A percentile compares a stretch with the other conserved stretches of the same genome.
These are phyloP conservation scores for Ascochyta fabae DNA, from an alignment of 2,329 filamentous ascomycete genomes.

Conservation along the genomic window DNA sequence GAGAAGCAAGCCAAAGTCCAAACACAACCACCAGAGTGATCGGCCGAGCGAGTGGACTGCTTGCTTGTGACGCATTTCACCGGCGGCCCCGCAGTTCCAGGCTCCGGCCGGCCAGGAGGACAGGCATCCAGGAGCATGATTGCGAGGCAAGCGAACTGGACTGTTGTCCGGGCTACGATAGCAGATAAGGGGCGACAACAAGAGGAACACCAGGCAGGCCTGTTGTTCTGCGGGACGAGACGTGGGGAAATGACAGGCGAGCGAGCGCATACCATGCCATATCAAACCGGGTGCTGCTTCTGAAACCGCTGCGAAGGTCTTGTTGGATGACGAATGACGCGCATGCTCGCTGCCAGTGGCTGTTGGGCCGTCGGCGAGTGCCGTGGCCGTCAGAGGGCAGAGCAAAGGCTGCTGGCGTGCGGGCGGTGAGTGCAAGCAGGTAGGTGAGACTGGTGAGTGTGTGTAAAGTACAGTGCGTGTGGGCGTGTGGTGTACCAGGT, in stretches of 20 bases:
- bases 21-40: constrained; percentile 1
- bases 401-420: neutral
- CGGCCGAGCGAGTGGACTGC: constrained; percentile 11
- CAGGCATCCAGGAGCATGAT: neutral
- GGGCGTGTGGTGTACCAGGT: neutral
- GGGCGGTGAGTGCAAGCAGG: neutral
- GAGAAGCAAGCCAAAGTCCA: constrained; percentile 8
- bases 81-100: constrained; percentile 19
- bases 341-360: neutral
- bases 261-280: constrained; percentile 3
- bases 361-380: constrained; percentile 10
- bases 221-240: constrained; percentile 9
- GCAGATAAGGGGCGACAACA: constrained; percentile 9
- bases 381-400: constrained; percentile 1
- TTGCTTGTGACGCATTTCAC: constrained; percentile 15
- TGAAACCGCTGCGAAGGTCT: constrained; percentile 10
- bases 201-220: neutral
- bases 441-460: neutral
- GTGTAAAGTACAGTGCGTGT: neutral
- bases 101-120: constrained; percentile 1
- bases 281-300: constrained; percentile 4
- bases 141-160: neutral
- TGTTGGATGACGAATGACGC: constrained; percentile 15
- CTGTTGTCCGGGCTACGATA: neutral
- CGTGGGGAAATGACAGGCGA: constrained; percentile 20